These are phyloP conservation scores for Rubus idaeus DNA, from an alignment of 306 rosid species.

Conservation along the genomic window DNA sequence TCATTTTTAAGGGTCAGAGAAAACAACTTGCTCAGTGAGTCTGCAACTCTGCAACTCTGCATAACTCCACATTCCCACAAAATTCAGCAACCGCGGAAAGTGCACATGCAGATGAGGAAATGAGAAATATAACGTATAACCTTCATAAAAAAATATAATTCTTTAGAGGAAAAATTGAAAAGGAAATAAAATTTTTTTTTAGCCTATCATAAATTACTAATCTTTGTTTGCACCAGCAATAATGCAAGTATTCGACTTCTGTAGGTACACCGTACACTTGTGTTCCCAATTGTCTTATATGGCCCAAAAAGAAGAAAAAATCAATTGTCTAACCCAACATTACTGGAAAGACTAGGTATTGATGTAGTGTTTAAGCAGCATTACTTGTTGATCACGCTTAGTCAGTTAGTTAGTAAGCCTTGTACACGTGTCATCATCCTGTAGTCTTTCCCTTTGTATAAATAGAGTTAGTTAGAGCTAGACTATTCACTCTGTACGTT, in stretches of 20 bases:
- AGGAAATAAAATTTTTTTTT: no score
- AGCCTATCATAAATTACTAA: no score
- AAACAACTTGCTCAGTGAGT: slow-evolving; percentile 89
- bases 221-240: background rate
- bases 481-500: no score
- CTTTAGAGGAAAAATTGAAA: background rate
- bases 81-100: slow-evolving; percentile 72
- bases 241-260: background rate
- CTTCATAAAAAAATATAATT: background rate
- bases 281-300: background rate
- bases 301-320: background rate
- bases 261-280: background rate
- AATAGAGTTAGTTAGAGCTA: no score
- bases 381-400: no score
- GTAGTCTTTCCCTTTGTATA: no score
- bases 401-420: no score
- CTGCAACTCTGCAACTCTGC: no score
- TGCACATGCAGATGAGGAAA: slow-evolving; percentile 10
- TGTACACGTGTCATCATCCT: no score
- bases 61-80: slow-evolving; percentile 86
- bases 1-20: slow-evolving; percentile 78
- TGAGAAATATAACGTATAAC: background rate
- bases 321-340: background rate
- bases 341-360: no score
- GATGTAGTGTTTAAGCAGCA: no score